Evolutionary conservation across 768 basidiomycete genomes (phyloP).

Genomic region (Mycena vitilis): DNA sequence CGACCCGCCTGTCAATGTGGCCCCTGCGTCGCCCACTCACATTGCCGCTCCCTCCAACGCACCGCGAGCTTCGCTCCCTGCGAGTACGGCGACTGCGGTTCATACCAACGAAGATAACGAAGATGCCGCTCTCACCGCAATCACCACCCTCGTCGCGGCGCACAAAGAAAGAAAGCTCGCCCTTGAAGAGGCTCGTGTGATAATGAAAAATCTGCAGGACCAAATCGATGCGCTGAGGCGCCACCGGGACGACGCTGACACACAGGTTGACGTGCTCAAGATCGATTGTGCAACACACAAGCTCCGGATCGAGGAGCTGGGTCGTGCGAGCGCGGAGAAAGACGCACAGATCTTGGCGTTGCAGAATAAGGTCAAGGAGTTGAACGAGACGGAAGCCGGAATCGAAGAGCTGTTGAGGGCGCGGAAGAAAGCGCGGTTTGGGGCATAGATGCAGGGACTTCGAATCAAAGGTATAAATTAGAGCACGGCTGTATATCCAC

Average conservation of each 20-base stretch:
- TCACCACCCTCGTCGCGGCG: not conserved
- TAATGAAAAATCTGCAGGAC: not conserved
- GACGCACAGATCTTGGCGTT: not conserved
- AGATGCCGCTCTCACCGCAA: not conserved
- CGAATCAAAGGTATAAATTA: too few relatives aligned
- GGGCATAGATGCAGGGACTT: too few relatives aligned
- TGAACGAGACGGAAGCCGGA: too few relatives aligned
- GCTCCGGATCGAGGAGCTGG: constrained; percentile 1
- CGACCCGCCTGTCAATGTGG: too few relatives aligned
- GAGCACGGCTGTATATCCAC: too few relatives aligned
- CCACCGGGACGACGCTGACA: not conserved
- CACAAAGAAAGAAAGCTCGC: not conserved
- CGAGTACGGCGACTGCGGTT: too few relatives aligned
- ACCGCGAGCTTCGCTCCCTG: not conserved
- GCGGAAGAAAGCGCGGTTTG: too few relatives aligned
- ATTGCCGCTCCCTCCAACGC: not conserved
- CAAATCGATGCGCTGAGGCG: not conserved
- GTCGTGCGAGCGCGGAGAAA: not conserved
- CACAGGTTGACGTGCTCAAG: constrained; percentile 2
- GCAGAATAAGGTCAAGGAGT: not conserved
- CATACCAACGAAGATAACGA: too few relatives aligned
- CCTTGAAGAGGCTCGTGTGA: too few relatives aligned
- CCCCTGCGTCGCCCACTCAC: too few relatives aligned
- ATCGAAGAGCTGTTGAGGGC: too few relatives aligned
- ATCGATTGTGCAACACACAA: not conserved